phyloP scores from a whole-genome alignment of 179 eudicot genomes.

The Beta corolliflora region DNA sequence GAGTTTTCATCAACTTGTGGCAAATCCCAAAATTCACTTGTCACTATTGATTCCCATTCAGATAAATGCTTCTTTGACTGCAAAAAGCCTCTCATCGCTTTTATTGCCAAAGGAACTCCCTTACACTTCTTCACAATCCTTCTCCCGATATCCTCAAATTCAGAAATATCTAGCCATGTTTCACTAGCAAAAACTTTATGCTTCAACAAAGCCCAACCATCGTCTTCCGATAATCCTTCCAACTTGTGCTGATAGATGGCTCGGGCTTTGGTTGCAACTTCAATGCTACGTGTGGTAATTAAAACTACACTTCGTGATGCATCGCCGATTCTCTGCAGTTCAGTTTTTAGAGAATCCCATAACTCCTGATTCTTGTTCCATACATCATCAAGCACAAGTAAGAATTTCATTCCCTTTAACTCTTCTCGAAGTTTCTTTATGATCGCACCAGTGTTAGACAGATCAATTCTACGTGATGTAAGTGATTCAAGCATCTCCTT shows the following conservation, averaged over 20 bases:
- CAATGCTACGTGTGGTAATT: conserved; percentile 23
- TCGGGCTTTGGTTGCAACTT: conserved; percentile 5
- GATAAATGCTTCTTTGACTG: background rate
- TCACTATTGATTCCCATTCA: conserved; percentile 21
- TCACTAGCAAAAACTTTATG: background rate
- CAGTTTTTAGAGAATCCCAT: conserved; percentile 20
- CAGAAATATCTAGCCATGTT: background rate
- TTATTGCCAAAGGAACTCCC: conserved; percentile 29
- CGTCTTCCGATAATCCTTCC: background rate
- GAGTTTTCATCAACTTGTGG: background rate
- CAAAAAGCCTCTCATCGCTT: conserved; percentile 9
- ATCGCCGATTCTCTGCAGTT: conserved; percentile 13
- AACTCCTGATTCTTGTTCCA: conserved; percentile 16
- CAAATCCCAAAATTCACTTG: conserved; percentile 23
- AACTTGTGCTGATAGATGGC: background rate
- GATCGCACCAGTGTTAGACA: conserved; percentile 14
- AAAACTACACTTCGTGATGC: conserved; percentile 19
- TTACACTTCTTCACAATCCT: conserved; percentile 21
- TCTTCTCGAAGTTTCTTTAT: conserved; percentile 1
- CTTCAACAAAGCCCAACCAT: conserved; percentile 20
- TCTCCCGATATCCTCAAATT: conserved; percentile 17
- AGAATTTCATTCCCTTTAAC: conserved; percentile 19
- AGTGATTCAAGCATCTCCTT: conserved; percentile 25
- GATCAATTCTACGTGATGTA: conserved; percentile 3
- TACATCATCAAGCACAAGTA: conserved; percentile 42